Percentiles rank a stretch among this genome's conserved stretches.
Conservation (phyloP, 2,329 filamentous ascomycete species). For the Scedosporium boydii region DNA sequence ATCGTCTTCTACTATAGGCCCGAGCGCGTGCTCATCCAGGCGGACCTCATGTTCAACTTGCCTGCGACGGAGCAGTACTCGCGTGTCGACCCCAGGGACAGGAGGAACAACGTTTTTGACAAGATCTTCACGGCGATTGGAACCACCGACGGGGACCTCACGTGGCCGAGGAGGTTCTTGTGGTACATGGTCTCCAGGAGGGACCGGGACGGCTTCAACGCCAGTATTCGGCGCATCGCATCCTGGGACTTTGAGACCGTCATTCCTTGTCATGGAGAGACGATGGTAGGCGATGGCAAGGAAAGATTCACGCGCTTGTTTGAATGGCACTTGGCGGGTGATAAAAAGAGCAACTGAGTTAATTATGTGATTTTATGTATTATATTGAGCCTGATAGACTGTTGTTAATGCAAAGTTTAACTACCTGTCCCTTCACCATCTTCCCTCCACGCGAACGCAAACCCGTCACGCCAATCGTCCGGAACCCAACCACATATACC, state of each 20-base stretch:
- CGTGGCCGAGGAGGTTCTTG: slow-evolving; percentile 67
- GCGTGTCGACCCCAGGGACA: slow-evolving; percentile 38
- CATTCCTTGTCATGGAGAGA: slow-evolving; percentile 90
- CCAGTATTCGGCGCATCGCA: slow-evolving; percentile 59
- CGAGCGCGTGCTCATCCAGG: slow-evolving; percentile 70
- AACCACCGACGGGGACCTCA: slow-evolving; percentile 54
- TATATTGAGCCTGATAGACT: background rate
- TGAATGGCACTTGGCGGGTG: slow-evolving; percentile 61
- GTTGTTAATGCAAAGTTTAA: background rate
- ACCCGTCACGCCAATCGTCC: background rate
- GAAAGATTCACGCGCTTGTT: slow-evolving; percentile 68
- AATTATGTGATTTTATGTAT: background rate
- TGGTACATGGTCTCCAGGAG: slow-evolving; percentile 59
- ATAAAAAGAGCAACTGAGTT: background rate
- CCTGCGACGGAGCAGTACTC: slow-evolving; percentile 81
- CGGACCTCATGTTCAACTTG: slow-evolving; percentile 86
- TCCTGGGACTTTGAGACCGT: slow-evolving; percentile 78
- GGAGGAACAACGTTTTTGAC: slow-evolving; percentile 25
- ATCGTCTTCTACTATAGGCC: slow-evolving; percentile 80
- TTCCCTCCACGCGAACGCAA: background rate
- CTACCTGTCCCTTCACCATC: background rate
- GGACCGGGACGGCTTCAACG: slow-evolving; percentile 60
- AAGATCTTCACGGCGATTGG: slow-evolving; percentile 43
- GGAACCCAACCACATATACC: background rate
- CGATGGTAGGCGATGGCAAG: slow-evolving; percentile 67